Base-by-base conservation (phyloP, 1,139 yeast genomes). In the Taphrina wiesneri region DNA sequence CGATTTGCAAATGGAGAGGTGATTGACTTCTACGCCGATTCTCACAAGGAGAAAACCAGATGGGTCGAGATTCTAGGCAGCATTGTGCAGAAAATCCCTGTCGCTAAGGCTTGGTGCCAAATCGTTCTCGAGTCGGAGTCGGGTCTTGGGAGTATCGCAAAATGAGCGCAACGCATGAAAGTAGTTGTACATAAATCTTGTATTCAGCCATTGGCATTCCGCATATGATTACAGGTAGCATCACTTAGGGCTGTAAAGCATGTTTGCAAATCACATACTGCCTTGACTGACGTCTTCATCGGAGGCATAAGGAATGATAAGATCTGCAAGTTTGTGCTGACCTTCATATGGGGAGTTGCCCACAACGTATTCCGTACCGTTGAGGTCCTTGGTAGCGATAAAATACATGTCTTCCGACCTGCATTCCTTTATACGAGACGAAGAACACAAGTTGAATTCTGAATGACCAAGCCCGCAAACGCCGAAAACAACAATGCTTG, bases 11-110 rank as follows among this genome's bases (percentile, higher is more conserved):
- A 86, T 73, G 87, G 86, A 4, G 90, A 86, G 73, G 76, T 81
- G 17, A 83, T 88, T 66, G 85, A 82, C 69, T 86, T 87, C 73
- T 85, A 86, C 1, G 89, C 90, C 11, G 86, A 86, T 56, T 82
- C 82, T 68, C 77, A 76, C 57, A 77, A 73, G 28, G 87, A 84
- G 66, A 83, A 82, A 75, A 74, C 72, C 34, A 76, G 75, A 67
- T 87, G 92, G 92, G 78, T 86, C 62, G 71, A 75, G 15, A 73
- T 72, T 2, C 71, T 77, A 21, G 57, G 30, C 17, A 17, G 65
- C 19, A 46, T 65, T 32, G 47, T 64, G 59, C 65, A 32, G 43
- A 51, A 43, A 64, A 51, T 46, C 25, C 54, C 60, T 19, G 60
- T 47, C 17, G 36, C 47, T 26, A 62, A 39, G 52, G 41, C 87